These are phyloP conservation scores for Serendipita indica DNA, from an alignment of 768 basidiomycete genomes.

Conservation along the genomic window DNA sequence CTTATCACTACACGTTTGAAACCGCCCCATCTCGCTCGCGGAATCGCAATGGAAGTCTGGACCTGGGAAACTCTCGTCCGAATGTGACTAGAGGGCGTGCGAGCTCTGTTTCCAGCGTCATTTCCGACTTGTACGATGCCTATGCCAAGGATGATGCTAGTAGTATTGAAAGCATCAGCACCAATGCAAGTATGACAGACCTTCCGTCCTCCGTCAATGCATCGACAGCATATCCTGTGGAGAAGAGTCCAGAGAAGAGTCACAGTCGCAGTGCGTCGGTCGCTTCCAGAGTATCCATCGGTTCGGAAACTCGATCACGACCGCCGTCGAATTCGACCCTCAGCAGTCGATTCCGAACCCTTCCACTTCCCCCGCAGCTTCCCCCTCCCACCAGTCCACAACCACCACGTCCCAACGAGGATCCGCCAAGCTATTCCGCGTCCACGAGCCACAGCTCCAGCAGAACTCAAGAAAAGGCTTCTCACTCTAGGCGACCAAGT, in stretches of 20 bases:
- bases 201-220: not conserved
- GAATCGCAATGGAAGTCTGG: constrained; percentile 1
- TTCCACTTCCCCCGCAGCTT: constrained; percentile 1
- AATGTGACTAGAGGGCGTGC: not conserved
- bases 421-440: too few relatives aligned
- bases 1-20: constrained; percentile 1
- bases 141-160: not conserved
- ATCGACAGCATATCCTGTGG: not conserved
- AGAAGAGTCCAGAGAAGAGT: not conserved
- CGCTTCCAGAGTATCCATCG: not conserved
- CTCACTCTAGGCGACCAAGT: not conserved
- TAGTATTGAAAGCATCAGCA: not conserved
- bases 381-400: not conserved
- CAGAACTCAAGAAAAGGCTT: too few relatives aligned
- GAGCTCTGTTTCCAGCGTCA: not conserved
- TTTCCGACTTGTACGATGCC: not conserved
- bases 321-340: not conserved
- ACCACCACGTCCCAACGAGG: not conserved
- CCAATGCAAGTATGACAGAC: not conserved
- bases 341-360: not conserved
- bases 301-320: not conserved
- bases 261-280: not conserved
- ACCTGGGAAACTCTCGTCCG: not conserved
- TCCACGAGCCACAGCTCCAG: too few relatives aligned
- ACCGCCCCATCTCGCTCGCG: not conserved